Conservation (phyloP, 805 yeast species). For the Metschnikowia cubensis region DNA sequence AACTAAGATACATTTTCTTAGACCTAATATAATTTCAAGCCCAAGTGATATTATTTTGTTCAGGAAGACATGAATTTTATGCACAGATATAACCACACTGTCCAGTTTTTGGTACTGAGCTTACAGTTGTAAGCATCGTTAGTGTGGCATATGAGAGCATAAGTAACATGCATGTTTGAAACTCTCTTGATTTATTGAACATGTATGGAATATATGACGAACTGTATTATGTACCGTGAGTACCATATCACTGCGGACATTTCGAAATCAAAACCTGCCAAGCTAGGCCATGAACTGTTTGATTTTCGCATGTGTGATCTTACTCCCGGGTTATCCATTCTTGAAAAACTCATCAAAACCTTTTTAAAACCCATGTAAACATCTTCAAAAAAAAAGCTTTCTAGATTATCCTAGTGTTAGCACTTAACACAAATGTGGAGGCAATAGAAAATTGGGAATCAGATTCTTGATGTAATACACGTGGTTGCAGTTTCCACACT, state of each 20-base stretch:
- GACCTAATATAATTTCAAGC: background rate
- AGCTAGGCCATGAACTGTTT: background rate
- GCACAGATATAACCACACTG: too few relatives aligned
- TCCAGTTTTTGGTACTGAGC: background rate
- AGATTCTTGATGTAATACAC: slow-evolving; percentile 86
- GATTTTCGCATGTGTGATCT: background rate
- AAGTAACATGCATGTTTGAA: too few relatives aligned
- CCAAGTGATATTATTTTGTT: too few relatives aligned
- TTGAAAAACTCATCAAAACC: background rate
- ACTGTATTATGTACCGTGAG: background rate
- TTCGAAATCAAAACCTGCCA: background rate
- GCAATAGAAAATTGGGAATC: slow-evolving; percentile 88
- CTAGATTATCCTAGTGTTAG: background rate
- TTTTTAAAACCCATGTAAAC: background rate
- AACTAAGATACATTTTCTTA: background rate
- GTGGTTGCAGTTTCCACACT: slow-evolving; percentile 81
- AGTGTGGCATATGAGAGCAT: background rate
- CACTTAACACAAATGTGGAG: slow-evolving; percentile 76
- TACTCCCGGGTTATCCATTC: background rate
- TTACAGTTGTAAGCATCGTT: background rate
- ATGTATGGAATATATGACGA: background rate
- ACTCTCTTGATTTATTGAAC: background rate
- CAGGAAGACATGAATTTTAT: too few relatives aligned
- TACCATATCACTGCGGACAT: background rate
- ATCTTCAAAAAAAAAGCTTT: background rate